A percentile compares a stretch with the other conserved stretches of the same genome.
phyloP scores from a whole-genome alignment of 2,329 filamentous ascomycete species.

The Trichoderma asperellum region DNA sequence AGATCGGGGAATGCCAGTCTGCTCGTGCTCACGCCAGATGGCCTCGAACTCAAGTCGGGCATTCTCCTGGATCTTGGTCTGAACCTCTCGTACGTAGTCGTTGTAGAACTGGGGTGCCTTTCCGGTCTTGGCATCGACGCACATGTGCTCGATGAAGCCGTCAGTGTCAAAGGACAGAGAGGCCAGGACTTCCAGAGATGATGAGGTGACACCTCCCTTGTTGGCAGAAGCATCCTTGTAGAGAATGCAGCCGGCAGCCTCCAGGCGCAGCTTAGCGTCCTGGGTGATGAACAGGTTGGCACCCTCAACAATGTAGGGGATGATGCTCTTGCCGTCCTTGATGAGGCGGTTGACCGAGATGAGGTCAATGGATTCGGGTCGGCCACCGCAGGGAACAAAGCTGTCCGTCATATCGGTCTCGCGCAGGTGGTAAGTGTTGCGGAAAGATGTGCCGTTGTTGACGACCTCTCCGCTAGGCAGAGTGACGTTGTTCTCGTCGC shows the following conservation, averaged over 20 bases:
- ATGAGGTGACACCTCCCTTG: conserved; percentile 97
- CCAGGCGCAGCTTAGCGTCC: conserved; percentile 92
- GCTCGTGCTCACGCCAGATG: conserved; percentile 92
- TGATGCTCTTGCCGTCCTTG: conserved; percentile 79
- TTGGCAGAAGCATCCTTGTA: conserved; percentile 99
- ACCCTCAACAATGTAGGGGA: conserved; percentile 96
- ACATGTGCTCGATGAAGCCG: conserved; percentile 92
- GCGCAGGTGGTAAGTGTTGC: conserved; percentile 95
- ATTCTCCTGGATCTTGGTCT: conserved; percentile 88
- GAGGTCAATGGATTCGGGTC: conserved; percentile 94
- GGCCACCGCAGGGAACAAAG: conserved; percentile 95
- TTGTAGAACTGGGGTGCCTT: conserved; percentile 88
- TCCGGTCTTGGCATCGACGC: conserved; percentile 68
- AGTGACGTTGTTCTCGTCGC: conserved; percentile 87
- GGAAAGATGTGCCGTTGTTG: conserved; percentile 91
- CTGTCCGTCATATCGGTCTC: conserved; percentile 76
- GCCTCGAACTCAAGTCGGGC: conserved; percentile 95
- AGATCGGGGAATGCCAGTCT: conserved; percentile 77
- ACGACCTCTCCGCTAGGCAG: conserved; percentile 86
- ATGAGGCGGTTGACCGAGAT: conserved; percentile 87
- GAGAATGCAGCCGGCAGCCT: conserved; percentile 90
- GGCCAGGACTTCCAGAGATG: conserved; percentile 92
- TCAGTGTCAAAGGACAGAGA: conserved; percentile 92
- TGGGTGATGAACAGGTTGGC: conserved; percentile 99
- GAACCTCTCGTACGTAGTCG: conserved; percentile 88